These are phyloP conservation scores for Blastomyces emzantsi DNA, from an alignment of 2,329 filamentous ascomycete genomes.

Conservation along the genomic window DNA sequence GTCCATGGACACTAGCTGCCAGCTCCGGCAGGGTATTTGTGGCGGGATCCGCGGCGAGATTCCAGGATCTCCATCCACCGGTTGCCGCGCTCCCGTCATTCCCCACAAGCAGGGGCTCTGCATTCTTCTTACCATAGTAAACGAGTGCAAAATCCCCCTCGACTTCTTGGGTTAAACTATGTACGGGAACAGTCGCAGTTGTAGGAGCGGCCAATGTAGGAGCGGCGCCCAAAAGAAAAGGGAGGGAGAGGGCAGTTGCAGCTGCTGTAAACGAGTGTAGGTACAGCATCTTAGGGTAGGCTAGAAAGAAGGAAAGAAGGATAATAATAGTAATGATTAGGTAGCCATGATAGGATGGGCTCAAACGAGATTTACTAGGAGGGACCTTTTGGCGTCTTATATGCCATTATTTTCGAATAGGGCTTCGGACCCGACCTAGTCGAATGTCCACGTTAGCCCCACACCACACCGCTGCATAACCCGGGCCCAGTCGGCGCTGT, in stretches of 20 bases:
- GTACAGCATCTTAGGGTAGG: background rate
- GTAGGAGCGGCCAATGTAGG: background rate
- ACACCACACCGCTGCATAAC: background rate
- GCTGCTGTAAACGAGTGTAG: background rate
- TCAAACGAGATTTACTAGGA: background rate
- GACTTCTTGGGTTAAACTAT: conserved; percentile 29
- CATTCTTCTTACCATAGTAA: conserved; percentile 26
- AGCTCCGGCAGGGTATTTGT: conserved; percentile 26
- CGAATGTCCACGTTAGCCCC: background rate
- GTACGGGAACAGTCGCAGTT: conserved; percentile 22
- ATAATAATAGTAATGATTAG: background rate
- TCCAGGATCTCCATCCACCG: conserved; percentile 38
- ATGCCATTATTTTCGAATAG: background rate
- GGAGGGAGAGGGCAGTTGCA: background rate
- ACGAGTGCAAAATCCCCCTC: conserved; percentile 38
- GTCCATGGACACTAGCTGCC: conserved; percentile 30
- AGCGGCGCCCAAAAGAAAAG: background rate
- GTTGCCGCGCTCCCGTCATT: conserved; percentile 40
- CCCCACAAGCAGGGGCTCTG: conserved; percentile 34
- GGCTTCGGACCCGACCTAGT: no score
- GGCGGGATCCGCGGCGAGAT: conserved; percentile 20
- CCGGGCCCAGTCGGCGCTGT: background rate
- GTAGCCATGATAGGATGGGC: background rate
- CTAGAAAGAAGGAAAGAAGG: background rate
- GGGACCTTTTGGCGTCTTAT: background rate